A percentile compares a stretch with the other conserved stretches of the same genome.
Conservation (phyloP, 2,329 filamentous ascomycete species). For the Ophiostoma pallidulum region DNA sequence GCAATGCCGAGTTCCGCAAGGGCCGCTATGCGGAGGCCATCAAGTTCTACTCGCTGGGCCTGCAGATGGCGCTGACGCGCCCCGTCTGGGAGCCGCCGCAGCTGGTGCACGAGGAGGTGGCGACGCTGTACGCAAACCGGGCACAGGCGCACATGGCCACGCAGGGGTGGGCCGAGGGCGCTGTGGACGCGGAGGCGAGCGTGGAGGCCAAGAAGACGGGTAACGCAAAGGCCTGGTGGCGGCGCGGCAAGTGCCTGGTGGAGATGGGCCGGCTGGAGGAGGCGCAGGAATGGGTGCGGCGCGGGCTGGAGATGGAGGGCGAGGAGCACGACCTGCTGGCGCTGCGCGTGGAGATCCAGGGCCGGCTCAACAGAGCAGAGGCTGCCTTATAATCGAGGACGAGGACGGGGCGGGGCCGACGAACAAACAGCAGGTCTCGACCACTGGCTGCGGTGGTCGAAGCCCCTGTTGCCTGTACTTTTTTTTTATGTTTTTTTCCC, state of each 20-base stretch:
- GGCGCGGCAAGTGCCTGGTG: constrained; percentile 69
- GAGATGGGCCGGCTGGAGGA: constrained; percentile 88
- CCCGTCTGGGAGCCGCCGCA: constrained; percentile 82
- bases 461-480: too few species aligned
- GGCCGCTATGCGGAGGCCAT: constrained; percentile 64
- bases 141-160: constrained; percentile 83
- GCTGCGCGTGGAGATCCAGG: constrained; percentile 54
- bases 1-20: constrained; percentile 76
- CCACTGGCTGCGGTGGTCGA: too few species aligned
- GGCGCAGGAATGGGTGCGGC: constrained; percentile 67
- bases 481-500: too few species aligned
- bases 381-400: not conserved
- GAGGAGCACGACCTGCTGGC: constrained; percentile 54
- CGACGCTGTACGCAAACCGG: constrained; percentile 71
- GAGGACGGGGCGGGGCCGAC: too few species aligned
- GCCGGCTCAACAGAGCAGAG: constrained; percentile 18
- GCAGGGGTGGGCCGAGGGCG: constrained; percentile 73
- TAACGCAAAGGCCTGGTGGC: constrained; percentile 94
- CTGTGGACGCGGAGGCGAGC: constrained; percentile 79
- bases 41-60: constrained; percentile 72
- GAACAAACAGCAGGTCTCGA: not conserved
- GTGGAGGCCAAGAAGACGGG: constrained; percentile 78
- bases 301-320: constrained; percentile 75
- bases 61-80: constrained; percentile 77
- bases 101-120: constrained; percentile 75